Conservation (phyloP, 352 stramenopile species). For the Pythium biforme region DNA sequence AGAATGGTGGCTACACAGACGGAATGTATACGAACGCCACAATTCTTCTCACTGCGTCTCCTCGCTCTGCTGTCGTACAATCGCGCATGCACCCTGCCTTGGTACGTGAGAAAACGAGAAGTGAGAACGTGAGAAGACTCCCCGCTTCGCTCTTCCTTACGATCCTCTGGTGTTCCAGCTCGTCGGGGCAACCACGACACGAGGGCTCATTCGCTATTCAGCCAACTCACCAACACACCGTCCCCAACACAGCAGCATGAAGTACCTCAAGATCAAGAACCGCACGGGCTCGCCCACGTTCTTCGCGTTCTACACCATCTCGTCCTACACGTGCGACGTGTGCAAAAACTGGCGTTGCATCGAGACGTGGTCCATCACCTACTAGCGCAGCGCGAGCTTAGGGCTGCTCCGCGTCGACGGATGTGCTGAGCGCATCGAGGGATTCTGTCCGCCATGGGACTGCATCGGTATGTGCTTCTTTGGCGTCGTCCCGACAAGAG, state of each 20-base stretch:
- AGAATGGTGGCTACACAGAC: too few species aligned
- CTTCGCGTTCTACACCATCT: slow-evolving; percentile 4
- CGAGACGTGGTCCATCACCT: not conserved
- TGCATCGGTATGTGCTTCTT: not conserved
- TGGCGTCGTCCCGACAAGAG: not conserved
- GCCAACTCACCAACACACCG: too few species aligned
- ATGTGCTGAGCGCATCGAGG: not conserved
- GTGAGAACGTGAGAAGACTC: too few species aligned
- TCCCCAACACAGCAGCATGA: not conserved
- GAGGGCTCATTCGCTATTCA: too few species aligned
- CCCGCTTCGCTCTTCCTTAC: too few species aligned
- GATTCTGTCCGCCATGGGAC: slow-evolving; percentile 7
- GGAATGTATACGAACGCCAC: too few species aligned
- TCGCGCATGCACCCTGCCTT: too few species aligned
- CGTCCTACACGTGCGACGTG: not conserved
- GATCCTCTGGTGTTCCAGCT: too few species aligned
- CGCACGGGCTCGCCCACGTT: not conserved
- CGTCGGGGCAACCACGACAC: too few species aligned
- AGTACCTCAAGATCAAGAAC: slow-evolving; percentile 5
- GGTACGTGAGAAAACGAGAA: too few species aligned
- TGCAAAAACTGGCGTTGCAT: not conserved
- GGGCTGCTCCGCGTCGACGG: not conserved
- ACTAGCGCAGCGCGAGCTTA: not conserved
- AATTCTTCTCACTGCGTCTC: too few species aligned
- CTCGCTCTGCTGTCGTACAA: too few species aligned